phyloP scores from a whole-genome alignment of 192 early-diverging fungal genomes.

The Allomyces macrogynus region DNA sequence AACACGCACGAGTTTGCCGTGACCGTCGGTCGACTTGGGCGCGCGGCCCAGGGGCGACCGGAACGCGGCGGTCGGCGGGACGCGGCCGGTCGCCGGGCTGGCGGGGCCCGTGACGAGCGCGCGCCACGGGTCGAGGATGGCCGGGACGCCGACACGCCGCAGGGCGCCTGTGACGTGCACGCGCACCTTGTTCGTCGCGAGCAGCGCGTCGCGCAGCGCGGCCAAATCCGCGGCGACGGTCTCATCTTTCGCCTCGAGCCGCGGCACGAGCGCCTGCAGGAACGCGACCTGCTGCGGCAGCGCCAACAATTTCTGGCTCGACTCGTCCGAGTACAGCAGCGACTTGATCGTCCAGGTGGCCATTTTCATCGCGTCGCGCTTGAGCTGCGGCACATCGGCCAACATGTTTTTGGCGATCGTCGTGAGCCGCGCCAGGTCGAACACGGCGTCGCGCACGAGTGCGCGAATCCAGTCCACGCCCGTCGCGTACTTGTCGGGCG shows the following conservation, averaged over 20 bases:
- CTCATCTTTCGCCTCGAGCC: background rate
- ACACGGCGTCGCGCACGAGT: background rate
- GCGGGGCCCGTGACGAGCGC: background rate
- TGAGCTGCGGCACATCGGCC: conserved; percentile 31
- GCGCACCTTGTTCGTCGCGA: background rate
- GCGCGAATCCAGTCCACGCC: background rate
- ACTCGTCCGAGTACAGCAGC: background rate
- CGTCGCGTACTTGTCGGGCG: background rate
- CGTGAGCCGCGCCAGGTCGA: conserved; percentile 13
- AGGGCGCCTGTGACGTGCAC: background rate
- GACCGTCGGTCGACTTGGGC: background rate
- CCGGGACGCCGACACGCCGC: background rate
- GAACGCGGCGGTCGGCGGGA: background rate
- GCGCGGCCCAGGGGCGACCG: background rate
- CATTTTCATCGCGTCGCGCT: conserved; percentile 22
- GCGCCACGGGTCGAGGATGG: background rate
- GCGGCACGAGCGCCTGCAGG: background rate
- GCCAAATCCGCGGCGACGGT: background rate
- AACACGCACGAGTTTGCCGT: background rate
- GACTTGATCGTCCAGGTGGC: background rate
- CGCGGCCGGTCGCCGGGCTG: background rate
- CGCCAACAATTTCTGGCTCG: background rate
- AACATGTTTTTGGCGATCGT: conserved; percentile 25
- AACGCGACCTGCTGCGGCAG: background rate
- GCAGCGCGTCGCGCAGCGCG: background rate